Evolutionary conservation across 805 yeast genomes (phyloP), one percentile per base, ranked within the genome.

Genomic region (Pichia cephalocereana): DNA sequence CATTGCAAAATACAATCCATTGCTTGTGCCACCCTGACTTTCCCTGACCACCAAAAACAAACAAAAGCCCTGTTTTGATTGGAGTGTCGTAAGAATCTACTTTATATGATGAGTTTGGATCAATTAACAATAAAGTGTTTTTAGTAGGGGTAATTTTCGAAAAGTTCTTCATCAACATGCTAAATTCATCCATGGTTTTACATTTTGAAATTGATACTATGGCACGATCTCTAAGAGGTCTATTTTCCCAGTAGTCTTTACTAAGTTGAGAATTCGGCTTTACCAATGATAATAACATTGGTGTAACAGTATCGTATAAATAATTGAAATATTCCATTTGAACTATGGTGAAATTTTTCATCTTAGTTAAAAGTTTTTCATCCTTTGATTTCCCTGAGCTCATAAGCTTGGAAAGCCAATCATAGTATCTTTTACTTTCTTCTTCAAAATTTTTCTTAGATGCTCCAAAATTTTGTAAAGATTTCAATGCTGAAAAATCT

Each of bases 11-110:
- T 0, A 81, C 86, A 0, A 88, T 85, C 90, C 95, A 86, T 61
- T 83, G 89, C 57, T 86, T 87, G 62, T 87, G 95, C 96, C 96
- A 89, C 4, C 84, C 83, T 23, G 70, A 76, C 50, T 76, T 76
- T 0, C 80, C 79, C 49, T 76, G 79, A 0, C 83, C 83, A 0
- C 82, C 81, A 37, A 76, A 66, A 2, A 78, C 71, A 57, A 75
- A 79, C n/a, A 80, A 59, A 12, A 79, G 70, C 0, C 84, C 86
- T 0, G 67, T 52, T 49, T 62, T 63, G n/a, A 49, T 44, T 9
- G 59, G 40, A 2, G 40, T 34, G 3, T 40, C 34, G 8, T 32
- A 41, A 9, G 23, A 26, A 32, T 44, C 46, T 27, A 41, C 8
- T 34, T 37, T 48, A 15, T 47, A 45, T 2, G 49, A 26, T 6